These are phyloP conservation scores for Clonostachys byssicola DNA, from an alignment of 2,329 filamentous ascomycete species.

Conservation along the genomic window DNA sequence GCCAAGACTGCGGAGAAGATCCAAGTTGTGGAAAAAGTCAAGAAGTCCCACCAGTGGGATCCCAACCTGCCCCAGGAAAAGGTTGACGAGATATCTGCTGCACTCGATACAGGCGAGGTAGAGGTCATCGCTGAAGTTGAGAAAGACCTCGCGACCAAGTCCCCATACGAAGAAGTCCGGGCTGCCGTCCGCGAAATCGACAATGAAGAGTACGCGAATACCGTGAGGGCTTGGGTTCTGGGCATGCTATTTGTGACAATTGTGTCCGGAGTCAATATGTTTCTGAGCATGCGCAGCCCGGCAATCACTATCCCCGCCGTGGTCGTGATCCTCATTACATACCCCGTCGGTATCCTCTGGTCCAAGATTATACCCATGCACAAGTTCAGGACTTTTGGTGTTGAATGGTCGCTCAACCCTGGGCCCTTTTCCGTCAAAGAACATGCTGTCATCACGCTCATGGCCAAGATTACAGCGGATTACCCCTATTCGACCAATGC, in stretches of 20 bases:
- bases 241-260: conserved; percentile 53
- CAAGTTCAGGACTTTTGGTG: conserved; percentile 22
- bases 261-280: conserved; percentile 51
- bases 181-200: conserved; percentile 30
- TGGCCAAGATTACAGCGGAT: conserved; percentile 29
- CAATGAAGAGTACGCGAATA: conserved; percentile 50
- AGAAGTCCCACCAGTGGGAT: conserved; percentile 40
- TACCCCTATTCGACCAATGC: conserved; percentile 33
- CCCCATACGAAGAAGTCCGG: conserved; percentile 22
- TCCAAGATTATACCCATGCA: conserved; percentile 21
- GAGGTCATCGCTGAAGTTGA: conserved; percentile 36
- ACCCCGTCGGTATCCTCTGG: conserved; percentile 34
- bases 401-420: conserved; percentile 27
- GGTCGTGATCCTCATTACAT: conserved; percentile 51
- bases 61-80: conserved; percentile 47
- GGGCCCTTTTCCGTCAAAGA: conserved; percentile 42
- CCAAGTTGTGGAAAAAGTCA: too few relatives aligned
- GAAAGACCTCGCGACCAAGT: conserved; percentile 43
- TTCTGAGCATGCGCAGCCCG: conserved; percentile 44
- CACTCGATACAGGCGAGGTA: conserved; percentile 30
- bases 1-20: too few relatives aligned
- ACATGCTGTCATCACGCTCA: conserved; percentile 42
- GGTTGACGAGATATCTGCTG: conserved; percentile 42
- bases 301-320: conserved; percentile 47
- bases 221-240: conserved; percentile 56